Percentiles rank a stretch among this genome's conserved stretches.
These are phyloP conservation scores for Cyclocybe aegerita DNA, from an alignment of 768 basidiomycete species.

Conservation along the genomic window DNA sequence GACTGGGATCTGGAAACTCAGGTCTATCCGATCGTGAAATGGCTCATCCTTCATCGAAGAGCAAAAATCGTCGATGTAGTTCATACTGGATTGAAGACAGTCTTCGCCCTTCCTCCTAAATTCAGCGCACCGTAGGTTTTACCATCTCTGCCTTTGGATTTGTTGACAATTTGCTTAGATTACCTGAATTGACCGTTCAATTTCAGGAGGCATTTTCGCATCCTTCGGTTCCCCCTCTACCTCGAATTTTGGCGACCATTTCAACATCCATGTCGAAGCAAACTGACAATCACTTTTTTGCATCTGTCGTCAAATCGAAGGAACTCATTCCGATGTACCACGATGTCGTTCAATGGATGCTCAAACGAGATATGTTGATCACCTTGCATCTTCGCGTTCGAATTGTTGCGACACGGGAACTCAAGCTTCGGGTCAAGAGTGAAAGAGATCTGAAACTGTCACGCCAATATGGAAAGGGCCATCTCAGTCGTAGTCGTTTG, in stretches of 20 bases:
- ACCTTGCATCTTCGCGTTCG: conserved; percentile 86
- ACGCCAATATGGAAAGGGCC: conserved; percentile 16
- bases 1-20: conserved; percentile 85
- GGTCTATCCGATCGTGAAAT: conserved; percentile 87
- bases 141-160: neutral
- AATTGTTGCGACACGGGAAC: conserved; percentile 70
- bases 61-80: conserved; percentile 90
- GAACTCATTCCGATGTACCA: conserved; percentile 70
- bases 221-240: conserved; percentile 64
- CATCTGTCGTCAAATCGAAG: conserved; percentile 69
- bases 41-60: conserved; percentile 87
- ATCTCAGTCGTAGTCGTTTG: conserved; percentile 1
- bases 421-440: conserved; percentile 70
- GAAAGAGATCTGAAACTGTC: conserved; percentile 38
- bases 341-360: conserved; percentile 88
- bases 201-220: conserved; percentile 64
- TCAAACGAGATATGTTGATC: conserved; percentile 82
- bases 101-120: conserved; percentile 73
- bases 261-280: conserved; percentile 67
- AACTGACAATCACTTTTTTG: conserved; percentile 74
- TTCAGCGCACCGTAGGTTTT: conserved; percentile 56
- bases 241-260: conserved; percentile 71
- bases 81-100: conserved; percentile 74
- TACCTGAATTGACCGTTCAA: conserved; percentile 50
- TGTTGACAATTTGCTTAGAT: conserved; percentile 1